Evolutionary conservation across 768 basidiomycete genomes (phyloP), one percentile per base, ranked within the genome.

Genomic region (Rossbeevera mucosa): DNA sequence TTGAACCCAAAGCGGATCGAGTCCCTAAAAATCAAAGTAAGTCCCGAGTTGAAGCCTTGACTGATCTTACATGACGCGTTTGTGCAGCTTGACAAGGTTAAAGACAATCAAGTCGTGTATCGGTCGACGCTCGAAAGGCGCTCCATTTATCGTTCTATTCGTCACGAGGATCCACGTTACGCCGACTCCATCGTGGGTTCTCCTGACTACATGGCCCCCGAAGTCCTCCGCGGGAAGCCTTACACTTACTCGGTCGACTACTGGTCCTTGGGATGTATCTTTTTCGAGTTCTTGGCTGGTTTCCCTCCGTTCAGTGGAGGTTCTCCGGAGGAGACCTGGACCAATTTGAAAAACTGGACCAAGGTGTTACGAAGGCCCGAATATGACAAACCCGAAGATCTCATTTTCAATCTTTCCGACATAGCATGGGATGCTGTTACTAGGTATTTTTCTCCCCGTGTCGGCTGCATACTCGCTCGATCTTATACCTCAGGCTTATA

Each of bases 101-200:
- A 96, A 71, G 93, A 97, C 64, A 88, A 89, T 59, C 85, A 92
- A 63, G 73, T 97, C 31, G 77, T 97, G 12, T 87, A 88, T 62
- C 83, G 96, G 47, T 93, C 91, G 16, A 98, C 96, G 0, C 77
- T 97, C 52, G 96, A 99, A 69, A 82, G 95, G 53, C 85, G 94
- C 50, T 94, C 93, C 18, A 83, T 98, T 56, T 99, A 97, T 71
- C 88, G 90, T 50, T 93, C 91, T 43, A 82, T 98, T 64, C 81
- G 95, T 5, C 83, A 88, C 55, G 86, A 88, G 64, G 92, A 97
- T 62, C 85, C 91, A 5, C 85, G 94, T 40, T 95, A 93, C 59
- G 96, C 96, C 18, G 94, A 99, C 66, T 96, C 94, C 13, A 90
- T 98, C 55, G 96, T 99, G 28, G 96, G 96, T 7, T 94, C 91